phyloP scores from a whole-genome alignment of 345 rosid species.

The Jatropha curcas region DNA sequence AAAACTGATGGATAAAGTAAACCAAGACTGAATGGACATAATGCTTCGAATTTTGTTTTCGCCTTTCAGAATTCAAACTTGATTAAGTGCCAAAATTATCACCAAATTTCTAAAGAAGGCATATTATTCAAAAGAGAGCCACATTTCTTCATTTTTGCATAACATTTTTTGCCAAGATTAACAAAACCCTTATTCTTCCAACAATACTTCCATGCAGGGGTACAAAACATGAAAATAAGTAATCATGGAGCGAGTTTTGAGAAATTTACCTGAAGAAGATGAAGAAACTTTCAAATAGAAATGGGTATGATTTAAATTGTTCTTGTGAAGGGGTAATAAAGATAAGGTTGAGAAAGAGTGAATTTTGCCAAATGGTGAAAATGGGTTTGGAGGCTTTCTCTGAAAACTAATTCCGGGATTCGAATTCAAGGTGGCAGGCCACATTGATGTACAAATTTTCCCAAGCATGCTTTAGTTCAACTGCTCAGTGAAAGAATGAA shows the following conservation, averaged over 20 bases:
- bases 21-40: no score
- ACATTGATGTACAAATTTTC: conserved; percentile 33
- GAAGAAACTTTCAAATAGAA: conserved; percentile 38
- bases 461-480: conserved; percentile 23
- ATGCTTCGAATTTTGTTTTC: no score
- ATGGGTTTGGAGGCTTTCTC: conserved; percentile 17
- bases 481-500: neutral
- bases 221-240: neutral
- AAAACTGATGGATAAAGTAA: no score
- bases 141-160: neutral
- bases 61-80: neutral
- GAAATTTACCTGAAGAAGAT: conserved; percentile 48
- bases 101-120: neutral
- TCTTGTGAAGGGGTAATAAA: conserved; percentile 1
- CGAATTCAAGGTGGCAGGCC: conserved; percentile 20
- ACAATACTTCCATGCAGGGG: neutral
- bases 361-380: neutral
- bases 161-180: neutral
- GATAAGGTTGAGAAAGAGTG: conserved; percentile 25
- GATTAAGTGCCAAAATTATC: neutral
- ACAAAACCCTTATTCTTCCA: neutral
- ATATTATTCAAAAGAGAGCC: neutral
- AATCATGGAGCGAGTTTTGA: neutral
- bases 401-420: conserved; percentile 19
- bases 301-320: conserved; percentile 14